A percentile compares a stretch with the other conserved stretches of the same genome.
Conservation (phyloP, 441 rosid species). For the Eruca vesicaria region DNA sequence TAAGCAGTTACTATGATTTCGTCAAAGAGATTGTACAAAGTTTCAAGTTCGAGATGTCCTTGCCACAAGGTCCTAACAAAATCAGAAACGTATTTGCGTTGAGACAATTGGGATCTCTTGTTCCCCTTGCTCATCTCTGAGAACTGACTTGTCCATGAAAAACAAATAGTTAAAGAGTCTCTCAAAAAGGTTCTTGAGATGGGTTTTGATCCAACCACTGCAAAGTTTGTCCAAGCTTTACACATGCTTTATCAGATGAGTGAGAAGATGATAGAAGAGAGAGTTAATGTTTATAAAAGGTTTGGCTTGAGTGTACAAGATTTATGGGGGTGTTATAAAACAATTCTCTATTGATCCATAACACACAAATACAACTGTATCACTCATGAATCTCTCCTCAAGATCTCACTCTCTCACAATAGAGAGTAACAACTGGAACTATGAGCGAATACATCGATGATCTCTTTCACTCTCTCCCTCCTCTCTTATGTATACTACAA, state of each 20-base stretch:
- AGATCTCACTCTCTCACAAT: no score
- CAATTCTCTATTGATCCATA: no score
- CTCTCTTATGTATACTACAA: no score
- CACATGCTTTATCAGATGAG: not conserved
- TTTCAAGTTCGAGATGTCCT: not conserved
- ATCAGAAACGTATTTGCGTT: slow-evolving; percentile 15
- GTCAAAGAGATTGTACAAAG: not conserved
- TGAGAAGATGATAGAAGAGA: not conserved
- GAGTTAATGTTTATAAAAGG: not conserved
- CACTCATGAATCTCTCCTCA: no score
- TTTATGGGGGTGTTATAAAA: no score
- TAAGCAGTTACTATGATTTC: no score
- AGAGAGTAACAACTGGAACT: no score
- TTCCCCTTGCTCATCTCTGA: not conserved
- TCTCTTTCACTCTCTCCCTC: no score
- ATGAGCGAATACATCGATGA: no score
- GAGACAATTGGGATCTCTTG: not conserved
- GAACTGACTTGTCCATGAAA: not conserved
- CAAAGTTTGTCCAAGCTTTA: slow-evolving; percentile 4
- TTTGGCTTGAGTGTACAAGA: slow-evolving; percentile 20
- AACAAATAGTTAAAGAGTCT: not conserved
- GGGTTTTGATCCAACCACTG: no score
- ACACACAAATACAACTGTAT: no score
- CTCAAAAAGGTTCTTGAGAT: slow-evolving; percentile 3
- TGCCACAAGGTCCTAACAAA: not conserved